Conservation (phyloP, 495 filamentous ascomycete genomes). For the Astrothelium subdiscretum region DNA sequence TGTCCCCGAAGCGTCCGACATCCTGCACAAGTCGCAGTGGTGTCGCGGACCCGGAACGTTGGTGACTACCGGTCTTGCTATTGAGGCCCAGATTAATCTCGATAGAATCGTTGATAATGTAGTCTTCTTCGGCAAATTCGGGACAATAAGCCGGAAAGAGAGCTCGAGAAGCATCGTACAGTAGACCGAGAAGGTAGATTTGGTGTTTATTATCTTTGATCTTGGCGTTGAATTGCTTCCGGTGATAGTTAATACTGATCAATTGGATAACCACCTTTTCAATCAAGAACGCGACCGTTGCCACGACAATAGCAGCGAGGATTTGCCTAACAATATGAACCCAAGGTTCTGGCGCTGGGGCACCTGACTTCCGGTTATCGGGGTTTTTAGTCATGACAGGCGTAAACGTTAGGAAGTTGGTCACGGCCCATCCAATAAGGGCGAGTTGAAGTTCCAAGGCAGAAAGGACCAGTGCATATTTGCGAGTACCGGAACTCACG, state of each 20-base stretch:
- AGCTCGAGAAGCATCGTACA: conserved; percentile 79
- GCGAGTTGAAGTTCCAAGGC: conserved; percentile 76
- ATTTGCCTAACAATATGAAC: conserved; percentile 54
- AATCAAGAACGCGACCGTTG: conserved; percentile 60
- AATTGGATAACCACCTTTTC: conserved; percentile 83
- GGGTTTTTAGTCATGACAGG: conserved; percentile 48
- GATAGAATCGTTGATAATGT: conserved; percentile 75
- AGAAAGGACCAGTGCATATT: conserved; percentile 75
- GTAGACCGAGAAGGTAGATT: conserved; percentile 60
- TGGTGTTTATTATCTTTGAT: conserved; percentile 85
- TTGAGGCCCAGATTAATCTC: conserved; percentile 22
- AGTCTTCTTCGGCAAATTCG: conserved; percentile 86
- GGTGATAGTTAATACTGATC: conserved; percentile 90
- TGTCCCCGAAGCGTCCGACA: conserved; percentile 75
- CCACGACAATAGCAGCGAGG: conserved; percentile 64
- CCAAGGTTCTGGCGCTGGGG: conserved; percentile 34
- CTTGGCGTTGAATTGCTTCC: conserved; percentile 76
- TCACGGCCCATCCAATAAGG: conserved; percentile 75
- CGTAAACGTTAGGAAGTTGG: conserved; percentile 66
- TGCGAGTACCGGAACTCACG: conserved; percentile 80
- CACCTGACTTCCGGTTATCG: conserved; percentile 4
- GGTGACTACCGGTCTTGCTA: conserved; percentile 36
- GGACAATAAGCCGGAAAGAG: conserved; percentile 85
- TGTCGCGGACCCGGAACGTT: conserved; percentile 48
- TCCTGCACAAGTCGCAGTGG: conserved; percentile 69